Base-by-base conservation (phyloP, 352 stramenopile species). In the Chrysophaeum taylorii region DNA sequence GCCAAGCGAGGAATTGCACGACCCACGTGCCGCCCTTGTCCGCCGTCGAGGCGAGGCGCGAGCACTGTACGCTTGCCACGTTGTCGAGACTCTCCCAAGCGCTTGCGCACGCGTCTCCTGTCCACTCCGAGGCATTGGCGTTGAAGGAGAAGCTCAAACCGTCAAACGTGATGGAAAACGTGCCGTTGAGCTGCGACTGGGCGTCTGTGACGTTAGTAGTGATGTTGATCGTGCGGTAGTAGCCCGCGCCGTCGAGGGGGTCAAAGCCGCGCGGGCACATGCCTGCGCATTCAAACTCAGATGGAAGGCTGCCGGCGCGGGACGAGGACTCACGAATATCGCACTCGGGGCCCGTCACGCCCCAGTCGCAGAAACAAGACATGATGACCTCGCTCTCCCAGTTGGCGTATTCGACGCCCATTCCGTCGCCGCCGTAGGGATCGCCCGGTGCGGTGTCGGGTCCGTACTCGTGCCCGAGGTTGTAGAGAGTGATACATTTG, bases 211-310 rank as follows among this genome's bases (percentile, higher is more conserved):
- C 25, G 25, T 63, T 63, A 41, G 52, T 63, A 2, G 52, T 63
- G 27, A 63, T 25, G n/a, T 63, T 63, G 5, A 63, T 63, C 25
- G 21, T 33, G n/a, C 52, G 52, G 33, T 63, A 38, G 52, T 36
- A 35, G n/a, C n/a, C n/a, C n/a, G n/a, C n/a, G n/a, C n/a, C n/a
- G n/a, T n/a, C n/a, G n/a, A n/a, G n/a, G 7, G 12, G 18, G 23
- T 63, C 52, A n/a, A 63, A 63, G 25, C 52, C 52, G 36, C 39
- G 36, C 21, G 52, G 52, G 52, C 52, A 63, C 25, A 63, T 35
- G n/a, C n/a, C n/a, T n/a, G n/a, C n/a, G n/a, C n/a, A n/a, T n/a
- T n/a, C n/a, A n/a, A n/a, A n/a, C n/a, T n/a, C n/a, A n/a, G n/a
- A n/a, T n/a, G n/a, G n/a, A n/a, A n/a, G n/a, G n/a, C n/a, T n/a